Evolutionary conservation across 2,329 filamentous ascomycete genomes (phyloP).

Genomic region (Colletotrichum navitas): DNA sequence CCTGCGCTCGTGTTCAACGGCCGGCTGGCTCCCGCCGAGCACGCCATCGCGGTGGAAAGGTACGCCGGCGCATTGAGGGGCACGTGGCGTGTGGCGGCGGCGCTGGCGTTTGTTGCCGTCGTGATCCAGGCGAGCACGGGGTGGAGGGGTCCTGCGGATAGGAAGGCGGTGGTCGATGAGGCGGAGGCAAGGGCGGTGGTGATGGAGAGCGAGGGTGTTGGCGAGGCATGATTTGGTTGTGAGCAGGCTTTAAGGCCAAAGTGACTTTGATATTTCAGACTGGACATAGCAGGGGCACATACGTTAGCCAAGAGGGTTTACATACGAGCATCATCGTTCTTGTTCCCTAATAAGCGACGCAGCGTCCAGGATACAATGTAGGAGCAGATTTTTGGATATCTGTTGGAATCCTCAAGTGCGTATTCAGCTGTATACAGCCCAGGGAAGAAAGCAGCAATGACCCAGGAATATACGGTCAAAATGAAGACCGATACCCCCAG

Average conservation of each 20-base stretch:
- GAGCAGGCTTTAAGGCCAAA: background rate
- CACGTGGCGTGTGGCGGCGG: constrained; percentile 63
- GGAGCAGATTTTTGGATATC: background rate
- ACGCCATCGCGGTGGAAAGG: constrained; percentile 58
- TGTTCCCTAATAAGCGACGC: background rate
- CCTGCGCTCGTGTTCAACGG: constrained; percentile 63
- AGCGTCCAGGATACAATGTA: background rate
- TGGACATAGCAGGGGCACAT: background rate
- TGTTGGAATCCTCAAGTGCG: no score
- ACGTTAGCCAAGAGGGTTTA: background rate
- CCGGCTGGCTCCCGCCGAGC: constrained; percentile 57
- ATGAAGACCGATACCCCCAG: no score
- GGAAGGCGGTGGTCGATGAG: constrained; percentile 53
- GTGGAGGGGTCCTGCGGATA: constrained; percentile 60
- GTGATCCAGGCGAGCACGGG: constrained; percentile 64
- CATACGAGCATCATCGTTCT: background rate
- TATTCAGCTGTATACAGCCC: background rate
- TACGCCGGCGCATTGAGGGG: constrained; percentile 61
- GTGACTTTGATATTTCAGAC: background rate
- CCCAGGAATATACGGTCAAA: no score
- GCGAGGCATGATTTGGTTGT: constrained; percentile 46
- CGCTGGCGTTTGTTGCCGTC: constrained; percentile 58
- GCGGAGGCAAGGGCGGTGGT: constrained; percentile 45
- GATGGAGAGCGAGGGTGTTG: constrained; percentile 50
- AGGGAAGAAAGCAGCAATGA: background rate